Evolutionary conservation across 1,284 basidiomycete genomes (phyloP).

Genomic region (Pseudozyma tsukubaensis): DNA sequence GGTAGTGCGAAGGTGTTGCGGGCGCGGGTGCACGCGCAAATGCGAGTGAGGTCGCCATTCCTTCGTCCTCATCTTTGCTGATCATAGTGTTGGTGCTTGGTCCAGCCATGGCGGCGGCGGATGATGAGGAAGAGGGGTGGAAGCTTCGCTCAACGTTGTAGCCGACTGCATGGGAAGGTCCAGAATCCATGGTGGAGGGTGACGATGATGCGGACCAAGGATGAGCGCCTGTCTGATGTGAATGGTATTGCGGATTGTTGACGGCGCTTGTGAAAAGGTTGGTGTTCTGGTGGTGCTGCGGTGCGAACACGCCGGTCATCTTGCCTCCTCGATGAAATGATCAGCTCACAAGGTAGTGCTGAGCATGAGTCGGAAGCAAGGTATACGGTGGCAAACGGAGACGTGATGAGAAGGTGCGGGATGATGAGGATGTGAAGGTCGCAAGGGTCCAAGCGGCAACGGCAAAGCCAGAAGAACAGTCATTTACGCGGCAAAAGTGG

Average conservation of each 20-base stretch:
- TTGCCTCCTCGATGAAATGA: background rate
- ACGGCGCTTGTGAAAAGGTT: background rate
- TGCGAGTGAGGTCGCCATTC: background rate
- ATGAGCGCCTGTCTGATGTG: background rate
- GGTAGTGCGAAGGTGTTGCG: background rate
- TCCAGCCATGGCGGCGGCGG: background rate
- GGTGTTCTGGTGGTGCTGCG: constrained; percentile 4
- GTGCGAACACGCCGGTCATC: constrained; percentile 18
- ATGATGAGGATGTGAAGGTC: constrained; percentile 4
- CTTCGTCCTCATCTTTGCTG: background rate
- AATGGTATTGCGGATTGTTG: background rate
- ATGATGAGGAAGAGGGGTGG: no score
- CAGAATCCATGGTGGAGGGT: background rate
- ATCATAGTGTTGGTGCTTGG: constrained; percentile 4
- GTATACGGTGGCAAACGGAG: background rate
- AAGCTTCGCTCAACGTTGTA: no score
- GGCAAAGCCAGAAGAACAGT: background rate
- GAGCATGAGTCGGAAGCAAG: background rate
- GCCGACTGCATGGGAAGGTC: no score
- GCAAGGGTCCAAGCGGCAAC: constrained; percentile 16
- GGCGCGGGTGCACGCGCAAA: no score
- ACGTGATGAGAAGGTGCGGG: constrained; percentile 6
- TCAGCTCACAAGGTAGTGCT: no score
- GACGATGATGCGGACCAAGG: background rate
- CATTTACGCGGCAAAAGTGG: constrained; percentile 23